Percentiles rank a stretch among this genome's conserved stretches.
Conservation (phyloP, 2,329 filamentous ascomycete species). For the Colletotrichum costaricense region DNA sequence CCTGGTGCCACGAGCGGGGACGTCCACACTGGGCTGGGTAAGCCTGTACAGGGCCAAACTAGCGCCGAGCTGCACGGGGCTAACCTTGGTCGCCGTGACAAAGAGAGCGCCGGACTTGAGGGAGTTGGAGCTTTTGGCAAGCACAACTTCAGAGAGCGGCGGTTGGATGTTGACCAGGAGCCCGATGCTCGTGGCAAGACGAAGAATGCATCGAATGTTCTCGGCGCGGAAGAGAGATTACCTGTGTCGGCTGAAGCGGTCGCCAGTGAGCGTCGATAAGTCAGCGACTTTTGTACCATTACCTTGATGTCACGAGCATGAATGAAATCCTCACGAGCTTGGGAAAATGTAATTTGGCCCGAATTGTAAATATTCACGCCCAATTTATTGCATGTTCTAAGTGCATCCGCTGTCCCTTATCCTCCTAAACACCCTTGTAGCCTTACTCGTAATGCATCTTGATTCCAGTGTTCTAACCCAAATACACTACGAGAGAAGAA, state of each 20-base stretch:
- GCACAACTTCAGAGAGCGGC: constrained; percentile 43
- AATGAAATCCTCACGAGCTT: not conserved
- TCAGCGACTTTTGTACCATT: constrained; percentile 6
- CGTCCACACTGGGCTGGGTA: constrained; percentile 56
- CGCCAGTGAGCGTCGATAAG: constrained; percentile 36
- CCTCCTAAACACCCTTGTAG: not conserved
- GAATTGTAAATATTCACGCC: not conserved
- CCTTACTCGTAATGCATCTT: not conserved
- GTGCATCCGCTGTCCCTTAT: not conserved
- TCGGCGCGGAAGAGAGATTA: constrained; percentile 41
- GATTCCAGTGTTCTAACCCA: not conserved
- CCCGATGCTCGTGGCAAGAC: constrained; percentile 40
- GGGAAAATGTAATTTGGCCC: not conserved
- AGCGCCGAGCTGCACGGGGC: constrained; percentile 53
- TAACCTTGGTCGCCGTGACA: constrained; percentile 43
- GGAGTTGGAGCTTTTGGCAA: constrained; percentile 48
- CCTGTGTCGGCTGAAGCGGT: constrained; percentile 41
- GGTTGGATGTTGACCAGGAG: constrained; percentile 45
- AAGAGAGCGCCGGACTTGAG: constrained; percentile 51
- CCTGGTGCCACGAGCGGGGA: constrained; percentile 57
- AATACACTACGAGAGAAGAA: not conserved
- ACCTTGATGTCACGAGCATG: not conserved
- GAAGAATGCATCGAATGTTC: constrained; percentile 35
- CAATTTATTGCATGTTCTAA: not conserved
- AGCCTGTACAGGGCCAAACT: constrained; percentile 56